These are phyloP conservation scores for Annulohypoxylon bovei DNA, from an alignment of 495 filamentous ascomycete species.

Conservation along the genomic window DNA sequence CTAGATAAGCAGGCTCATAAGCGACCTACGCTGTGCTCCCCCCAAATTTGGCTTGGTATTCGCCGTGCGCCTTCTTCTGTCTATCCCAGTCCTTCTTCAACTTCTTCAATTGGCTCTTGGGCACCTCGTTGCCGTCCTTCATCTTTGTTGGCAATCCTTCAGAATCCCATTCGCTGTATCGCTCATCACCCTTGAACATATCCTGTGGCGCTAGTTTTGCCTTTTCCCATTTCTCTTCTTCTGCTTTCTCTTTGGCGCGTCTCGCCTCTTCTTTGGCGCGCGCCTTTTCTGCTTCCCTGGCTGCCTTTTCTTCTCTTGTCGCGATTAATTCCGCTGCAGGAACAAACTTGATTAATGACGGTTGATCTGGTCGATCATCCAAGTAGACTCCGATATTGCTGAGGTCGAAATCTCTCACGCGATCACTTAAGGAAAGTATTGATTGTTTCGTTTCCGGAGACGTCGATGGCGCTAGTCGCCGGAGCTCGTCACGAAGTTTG, in stretches of 20 bases:
- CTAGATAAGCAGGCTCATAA: not conserved
- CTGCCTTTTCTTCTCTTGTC: slow-evolving; percentile 75
- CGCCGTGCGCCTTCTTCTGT: slow-evolving; percentile 88
- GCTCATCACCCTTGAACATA: slow-evolving; percentile 75
- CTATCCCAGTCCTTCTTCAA: slow-evolving; percentile 90
- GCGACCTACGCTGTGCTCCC: slow-evolving; percentile 21
- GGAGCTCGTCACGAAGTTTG: slow-evolving; percentile 72
- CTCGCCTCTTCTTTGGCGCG: slow-evolving; percentile 70
- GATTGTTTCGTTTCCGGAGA: slow-evolving; percentile 65
- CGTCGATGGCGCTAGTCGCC: slow-evolving; percentile 64
- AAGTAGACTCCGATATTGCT: slow-evolving; percentile 85
- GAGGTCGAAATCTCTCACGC: slow-evolving; percentile 80
- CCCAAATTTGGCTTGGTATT: slow-evolving; percentile 61
- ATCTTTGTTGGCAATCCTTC: slow-evolving; percentile 85
- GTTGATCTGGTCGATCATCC: slow-evolving; percentile 76
- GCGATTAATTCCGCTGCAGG: slow-evolving; percentile 74
- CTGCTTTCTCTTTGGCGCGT: slow-evolving; percentile 63
- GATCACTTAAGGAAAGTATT: slow-evolving; percentile 76
- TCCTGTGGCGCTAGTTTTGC: slow-evolving; percentile 73
- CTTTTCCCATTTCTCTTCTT: slow-evolving; percentile 69
- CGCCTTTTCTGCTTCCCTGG: slow-evolving; percentile 62
- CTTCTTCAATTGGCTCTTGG: slow-evolving; percentile 85
- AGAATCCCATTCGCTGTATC: slow-evolving; percentile 84
- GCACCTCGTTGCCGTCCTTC: slow-evolving; percentile 77
- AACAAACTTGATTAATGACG: slow-evolving; percentile 86